Evolutionary conservation across 768 basidiomycete genomes (phyloP).

Genomic region (Cystobasidiopsis lactophilus): DNA sequence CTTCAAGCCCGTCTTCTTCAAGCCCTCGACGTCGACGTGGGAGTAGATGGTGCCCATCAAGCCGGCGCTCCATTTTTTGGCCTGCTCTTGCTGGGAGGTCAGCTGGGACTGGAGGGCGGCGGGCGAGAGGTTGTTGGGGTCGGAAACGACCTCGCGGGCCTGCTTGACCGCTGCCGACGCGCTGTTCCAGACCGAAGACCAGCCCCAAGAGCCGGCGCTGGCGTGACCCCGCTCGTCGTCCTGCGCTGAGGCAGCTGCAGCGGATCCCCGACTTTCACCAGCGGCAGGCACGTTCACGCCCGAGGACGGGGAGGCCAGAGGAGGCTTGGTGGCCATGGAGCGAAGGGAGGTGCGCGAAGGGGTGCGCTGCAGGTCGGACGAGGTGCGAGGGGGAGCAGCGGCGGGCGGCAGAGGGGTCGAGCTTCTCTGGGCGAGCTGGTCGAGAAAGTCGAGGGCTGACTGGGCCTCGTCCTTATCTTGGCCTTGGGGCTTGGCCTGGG

Average conservation of each 20-base stretch:
- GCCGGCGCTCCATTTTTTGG: slow-evolving; percentile 70
- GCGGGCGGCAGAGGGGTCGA: not conserved
- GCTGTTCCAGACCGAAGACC: slow-evolving; percentile 46
- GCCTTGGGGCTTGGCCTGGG: slow-evolving; percentile 2
- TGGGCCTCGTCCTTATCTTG: slow-evolving; percentile 17
- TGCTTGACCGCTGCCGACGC: slow-evolving; percentile 72
- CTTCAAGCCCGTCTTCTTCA: slow-evolving; percentile 65
- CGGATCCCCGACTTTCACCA: not conserved
- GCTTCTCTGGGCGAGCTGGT: slow-evolving; percentile 11
- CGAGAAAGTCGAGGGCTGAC: slow-evolving; percentile 20
- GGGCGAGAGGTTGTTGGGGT: slow-evolving; percentile 41
- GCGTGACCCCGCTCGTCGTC: too few relatives aligned
- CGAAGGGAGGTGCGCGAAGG: slow-evolving; percentile 14
- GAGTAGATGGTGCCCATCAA: slow-evolving; percentile 21
- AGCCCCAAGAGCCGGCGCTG: slow-evolving; percentile 20
- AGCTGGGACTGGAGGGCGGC: slow-evolving; percentile 20
- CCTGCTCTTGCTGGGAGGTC: slow-evolving; percentile 35
- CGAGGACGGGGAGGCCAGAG: not conserved
- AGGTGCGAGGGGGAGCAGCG: slow-evolving; percentile 7
- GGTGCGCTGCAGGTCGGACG: slow-evolving; percentile 15
- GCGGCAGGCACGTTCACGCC: not conserved
- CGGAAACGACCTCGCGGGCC: slow-evolving; percentile 74
- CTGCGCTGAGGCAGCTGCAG: slow-evolving; percentile 5
- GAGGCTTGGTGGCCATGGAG: slow-evolving; percentile 11
- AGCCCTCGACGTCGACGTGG: slow-evolving; percentile 46